Conservation (phyloP, 2,329 filamentous ascomycete species). For the Aspergillus sp. region DNA sequence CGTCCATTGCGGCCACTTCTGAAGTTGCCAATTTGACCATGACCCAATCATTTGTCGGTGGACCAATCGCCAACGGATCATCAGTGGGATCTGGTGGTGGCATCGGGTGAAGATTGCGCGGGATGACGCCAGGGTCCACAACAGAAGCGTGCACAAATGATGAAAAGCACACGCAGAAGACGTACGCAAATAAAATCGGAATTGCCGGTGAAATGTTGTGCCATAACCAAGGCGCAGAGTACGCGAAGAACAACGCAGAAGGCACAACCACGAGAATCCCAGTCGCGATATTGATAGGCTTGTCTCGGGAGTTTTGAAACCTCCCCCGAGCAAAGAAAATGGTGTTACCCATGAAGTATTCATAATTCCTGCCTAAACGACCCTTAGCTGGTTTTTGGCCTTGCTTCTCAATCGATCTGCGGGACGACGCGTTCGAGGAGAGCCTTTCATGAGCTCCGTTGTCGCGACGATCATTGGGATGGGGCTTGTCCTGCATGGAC, state of each 20-base stretch:
- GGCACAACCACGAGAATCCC: constrained; percentile 74
- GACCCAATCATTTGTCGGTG: constrained; percentile 87
- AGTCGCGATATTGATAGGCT: constrained; percentile 83
- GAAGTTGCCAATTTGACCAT: constrained; percentile 75
- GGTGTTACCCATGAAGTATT: constrained; percentile 92
- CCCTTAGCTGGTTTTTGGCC: constrained; percentile 24
- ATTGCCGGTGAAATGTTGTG: constrained; percentile 78
- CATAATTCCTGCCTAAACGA: constrained; percentile 65
- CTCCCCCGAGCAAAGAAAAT: constrained; percentile 81
- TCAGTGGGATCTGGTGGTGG: constrained; percentile 68
- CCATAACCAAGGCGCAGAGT: constrained; percentile 80
- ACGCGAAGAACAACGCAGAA: constrained; percentile 73
- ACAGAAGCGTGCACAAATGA: constrained; percentile 91
- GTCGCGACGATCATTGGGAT: constrained; percentile 46
- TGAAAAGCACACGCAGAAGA: constrained; percentile 85
- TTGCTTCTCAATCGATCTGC: constrained; percentile 52
- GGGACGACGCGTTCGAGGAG: constrained; percentile 72
- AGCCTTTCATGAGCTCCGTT: constrained; percentile 70
- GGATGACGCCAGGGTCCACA: constrained; percentile 87
- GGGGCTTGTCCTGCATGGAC: constrained; percentile 52
- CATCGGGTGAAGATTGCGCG: constrained; percentile 83
- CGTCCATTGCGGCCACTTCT: constrained; percentile 82
- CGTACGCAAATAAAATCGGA: constrained; percentile 80
- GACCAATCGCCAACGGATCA: constrained; percentile 73
- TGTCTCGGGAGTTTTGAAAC: constrained; percentile 78